These are phyloP conservation scores for Colletotrichum cereale DNA, from an alignment of 2,329 filamentous ascomycete species.

Conservation along the genomic window DNA sequence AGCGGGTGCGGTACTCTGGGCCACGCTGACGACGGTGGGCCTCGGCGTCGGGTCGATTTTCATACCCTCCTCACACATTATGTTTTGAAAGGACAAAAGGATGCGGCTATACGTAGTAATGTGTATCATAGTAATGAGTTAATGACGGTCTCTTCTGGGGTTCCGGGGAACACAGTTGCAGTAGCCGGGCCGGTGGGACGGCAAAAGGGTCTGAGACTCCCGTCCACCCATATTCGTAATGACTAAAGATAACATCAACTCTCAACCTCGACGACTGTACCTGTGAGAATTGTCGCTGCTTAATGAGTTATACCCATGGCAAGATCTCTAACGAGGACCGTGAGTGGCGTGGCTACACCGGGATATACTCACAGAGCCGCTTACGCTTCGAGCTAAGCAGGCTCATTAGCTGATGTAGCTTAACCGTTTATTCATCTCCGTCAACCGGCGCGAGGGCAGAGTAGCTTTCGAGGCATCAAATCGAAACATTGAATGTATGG, in stretches of 20 bases:
- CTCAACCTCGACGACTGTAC: neutral
- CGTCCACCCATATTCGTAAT: neutral
- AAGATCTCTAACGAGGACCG: neutral
- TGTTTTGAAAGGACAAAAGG: conserved; percentile 15
- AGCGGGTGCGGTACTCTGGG: conserved; percentile 45
- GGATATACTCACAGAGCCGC: neutral
- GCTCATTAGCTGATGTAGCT: too few relatives aligned
- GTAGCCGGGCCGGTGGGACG: neutral
- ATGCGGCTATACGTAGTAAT: neutral
- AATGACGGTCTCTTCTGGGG: conserved; percentile 4
- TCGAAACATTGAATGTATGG: neutral
- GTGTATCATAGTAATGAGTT: conserved; percentile 2
- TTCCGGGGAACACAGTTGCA: neutral
- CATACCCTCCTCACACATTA: conserved; percentile 40
- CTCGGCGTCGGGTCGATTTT: conserved; percentile 43
- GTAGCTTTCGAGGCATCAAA: neutral
- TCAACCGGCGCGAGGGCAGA: neutral
- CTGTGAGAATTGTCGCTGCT: neutral
- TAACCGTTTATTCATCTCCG: neutral
- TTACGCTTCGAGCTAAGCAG: neutral
- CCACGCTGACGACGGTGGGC: conserved; percentile 43
- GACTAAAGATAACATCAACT: neutral
- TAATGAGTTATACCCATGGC: neutral
- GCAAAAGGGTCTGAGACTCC: neutral
- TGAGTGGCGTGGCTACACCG: neutral